A percentile compares a stretch with the other conserved stretches of the same genome.
These are phyloP conservation scores for Myotisia sp. DNA, from an alignment of 2,329 filamentous ascomycete genomes.

Conservation along the genomic window DNA sequence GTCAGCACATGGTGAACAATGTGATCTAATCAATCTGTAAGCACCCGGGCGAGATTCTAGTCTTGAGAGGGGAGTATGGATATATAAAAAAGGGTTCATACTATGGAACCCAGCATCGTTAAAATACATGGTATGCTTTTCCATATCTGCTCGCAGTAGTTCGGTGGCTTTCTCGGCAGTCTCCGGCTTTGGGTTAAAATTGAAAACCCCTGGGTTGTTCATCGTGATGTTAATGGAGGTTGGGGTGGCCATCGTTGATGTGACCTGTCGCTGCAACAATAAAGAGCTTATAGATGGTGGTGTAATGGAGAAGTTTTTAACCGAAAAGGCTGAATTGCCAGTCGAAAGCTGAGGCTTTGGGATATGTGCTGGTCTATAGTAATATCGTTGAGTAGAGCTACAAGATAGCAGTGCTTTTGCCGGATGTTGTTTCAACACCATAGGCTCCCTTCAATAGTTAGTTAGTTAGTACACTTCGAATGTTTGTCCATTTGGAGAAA, in stretches of 20 bases:
- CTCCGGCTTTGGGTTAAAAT: constrained; percentile 36
- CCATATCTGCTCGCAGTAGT: constrained; percentile 62
- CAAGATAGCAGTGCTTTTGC: too few species aligned
- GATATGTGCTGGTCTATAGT: too few species aligned
- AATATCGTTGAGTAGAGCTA: too few species aligned
- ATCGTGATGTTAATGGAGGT: constrained; percentile 33
- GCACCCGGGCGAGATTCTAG: neutral
- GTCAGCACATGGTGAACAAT: constrained; percentile 65
- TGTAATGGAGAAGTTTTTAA: too few species aligned
- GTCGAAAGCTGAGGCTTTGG: too few species aligned
- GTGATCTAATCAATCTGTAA: constrained; percentile 42
- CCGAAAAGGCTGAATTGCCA: too few species aligned
- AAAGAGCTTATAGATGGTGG: too few species aligned
- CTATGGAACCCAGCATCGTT: constrained; percentile 60
- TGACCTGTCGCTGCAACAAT: too few species aligned
- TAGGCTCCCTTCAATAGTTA: too few species aligned
- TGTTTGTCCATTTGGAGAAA: too few species aligned
- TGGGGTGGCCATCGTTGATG: constrained; percentile 37
- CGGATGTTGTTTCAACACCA: too few species aligned
- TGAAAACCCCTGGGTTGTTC: constrained; percentile 34
- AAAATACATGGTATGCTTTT: constrained; percentile 64
- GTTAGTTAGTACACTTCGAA: too few species aligned
- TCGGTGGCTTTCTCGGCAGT: constrained; percentile 50
- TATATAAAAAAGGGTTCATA: constrained; percentile 12
- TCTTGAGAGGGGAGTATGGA: neutral